These are phyloP conservation scores for Terfezia boudieri DNA, from an alignment of 495 filamentous ascomycete genomes.

Conservation along the genomic window DNA sequence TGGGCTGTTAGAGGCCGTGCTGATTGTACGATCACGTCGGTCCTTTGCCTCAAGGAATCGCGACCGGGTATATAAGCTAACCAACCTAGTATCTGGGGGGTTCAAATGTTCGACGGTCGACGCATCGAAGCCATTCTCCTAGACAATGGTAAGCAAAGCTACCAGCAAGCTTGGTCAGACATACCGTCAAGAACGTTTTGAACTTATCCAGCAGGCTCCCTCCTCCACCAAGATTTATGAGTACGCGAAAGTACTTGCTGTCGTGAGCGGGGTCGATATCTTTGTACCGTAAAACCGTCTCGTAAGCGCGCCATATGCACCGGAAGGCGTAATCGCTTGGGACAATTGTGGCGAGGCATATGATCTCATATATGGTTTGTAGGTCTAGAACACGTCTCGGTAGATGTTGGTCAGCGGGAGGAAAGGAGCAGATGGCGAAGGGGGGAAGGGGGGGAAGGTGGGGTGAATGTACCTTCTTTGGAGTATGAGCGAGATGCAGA, in stretches of 20 bases:
- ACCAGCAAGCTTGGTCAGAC: background rate
- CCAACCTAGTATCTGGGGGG: constrained; percentile 8
- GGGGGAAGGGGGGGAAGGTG: background rate
- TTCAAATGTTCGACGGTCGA: constrained; percentile 9
- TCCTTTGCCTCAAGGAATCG: constrained; percentile 12
- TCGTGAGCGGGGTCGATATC: constrained; percentile 14
- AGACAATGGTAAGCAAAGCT: background rate
- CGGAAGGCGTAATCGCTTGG: constrained; percentile 12
- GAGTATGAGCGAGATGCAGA: background rate
- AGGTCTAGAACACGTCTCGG: constrained; percentile 6
- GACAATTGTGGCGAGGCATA: constrained; percentile 15
- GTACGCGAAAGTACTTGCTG: constrained; percentile 14
- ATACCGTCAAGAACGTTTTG: constrained; percentile 2
- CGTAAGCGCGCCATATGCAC: constrained; percentile 15
- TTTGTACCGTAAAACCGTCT: constrained; percentile 14
- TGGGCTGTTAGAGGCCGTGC: background rate
- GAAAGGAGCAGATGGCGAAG: background rate
- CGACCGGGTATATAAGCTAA: constrained; percentile 9
- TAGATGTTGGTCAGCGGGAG: background rate
- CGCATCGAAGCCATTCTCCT: constrained; percentile 9
- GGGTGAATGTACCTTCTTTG: background rate
- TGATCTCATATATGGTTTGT: constrained; percentile 17
- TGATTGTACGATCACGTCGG: constrained; percentile 9
- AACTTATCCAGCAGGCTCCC: constrained; percentile 14
- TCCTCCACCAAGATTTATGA: constrained; percentile 11